Conservation (phyloP, 495 filamentous ascomycete species). For the Aspergillus saccharolyticus region DNA sequence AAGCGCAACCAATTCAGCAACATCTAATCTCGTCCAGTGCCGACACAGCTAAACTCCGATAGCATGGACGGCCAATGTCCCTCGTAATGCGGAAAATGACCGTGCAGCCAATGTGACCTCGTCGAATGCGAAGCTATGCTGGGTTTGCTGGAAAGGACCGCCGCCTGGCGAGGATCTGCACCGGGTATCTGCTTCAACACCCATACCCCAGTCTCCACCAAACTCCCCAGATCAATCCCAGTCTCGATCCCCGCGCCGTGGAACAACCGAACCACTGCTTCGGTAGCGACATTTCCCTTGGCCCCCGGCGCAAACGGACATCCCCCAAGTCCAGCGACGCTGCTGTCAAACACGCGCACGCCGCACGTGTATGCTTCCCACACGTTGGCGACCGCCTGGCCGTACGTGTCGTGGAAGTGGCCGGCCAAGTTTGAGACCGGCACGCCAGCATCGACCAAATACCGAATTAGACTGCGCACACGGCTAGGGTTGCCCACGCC, state of each 20-base stretch:
- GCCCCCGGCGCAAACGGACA: slow-evolving; percentile 46
- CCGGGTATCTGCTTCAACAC: slow-evolving; percentile 35
- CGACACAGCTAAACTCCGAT: slow-evolving; percentile 19
- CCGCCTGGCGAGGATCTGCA: too few relatives aligned
- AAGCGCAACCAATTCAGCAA: slow-evolving; percentile 27
- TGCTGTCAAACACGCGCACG: slow-evolving; percentile 40
- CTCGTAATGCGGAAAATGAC: slow-evolving; percentile 2
- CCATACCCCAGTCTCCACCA: slow-evolving; percentile 36
- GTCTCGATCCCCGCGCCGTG: slow-evolving; percentile 35
- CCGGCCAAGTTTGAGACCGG: slow-evolving; percentile 31
- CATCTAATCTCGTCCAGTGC: slow-evolving; percentile 26
- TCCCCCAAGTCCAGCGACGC: slow-evolving; percentile 40
- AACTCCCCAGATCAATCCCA: slow-evolving; percentile 30
- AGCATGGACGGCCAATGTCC: slow-evolving; percentile 12
- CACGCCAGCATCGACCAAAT: slow-evolving; percentile 23
- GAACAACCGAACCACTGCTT: slow-evolving; percentile 41
- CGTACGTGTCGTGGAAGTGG: slow-evolving; percentile 47
- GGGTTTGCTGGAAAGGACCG: too few relatives aligned
- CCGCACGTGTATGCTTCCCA: slow-evolving; percentile 38
- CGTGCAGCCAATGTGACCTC: not conserved
- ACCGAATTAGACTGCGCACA: slow-evolving; percentile 25
- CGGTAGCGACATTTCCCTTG: slow-evolving; percentile 41
- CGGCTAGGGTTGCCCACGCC: slow-evolving; percentile 34
- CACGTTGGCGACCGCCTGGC: slow-evolving; percentile 39
- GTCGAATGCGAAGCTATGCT: not conserved